Evolutionary conservation across 805 yeast genomes (phyloP).

Genomic region (Brettanomyces nanus): DNA sequence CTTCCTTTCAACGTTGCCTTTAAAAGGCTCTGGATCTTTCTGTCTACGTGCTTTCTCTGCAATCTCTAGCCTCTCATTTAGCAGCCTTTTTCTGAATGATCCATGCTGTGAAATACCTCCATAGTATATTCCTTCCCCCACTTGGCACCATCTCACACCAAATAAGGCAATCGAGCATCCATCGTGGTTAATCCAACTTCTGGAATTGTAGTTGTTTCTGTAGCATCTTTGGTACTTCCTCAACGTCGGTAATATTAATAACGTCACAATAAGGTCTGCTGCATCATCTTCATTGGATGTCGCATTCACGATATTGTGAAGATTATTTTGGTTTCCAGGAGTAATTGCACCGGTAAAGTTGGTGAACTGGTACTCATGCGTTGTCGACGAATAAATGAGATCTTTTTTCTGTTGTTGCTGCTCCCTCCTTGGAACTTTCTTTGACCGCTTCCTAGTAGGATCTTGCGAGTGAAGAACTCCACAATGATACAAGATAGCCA

Average conservation of each 20-base stretch:
- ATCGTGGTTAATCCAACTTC: slow-evolving; percentile 73
- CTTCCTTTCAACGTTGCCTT: not conserved
- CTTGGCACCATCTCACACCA: slow-evolving; percentile 40
- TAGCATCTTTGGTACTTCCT: slow-evolving; percentile 55
- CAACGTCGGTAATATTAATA: slow-evolving; percentile 62
- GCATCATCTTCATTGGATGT: slow-evolving; percentile 17
- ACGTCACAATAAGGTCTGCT: slow-evolving; percentile 49
- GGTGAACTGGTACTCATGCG: slow-evolving; percentile 10
- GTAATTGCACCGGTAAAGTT: slow-evolving; percentile 23
- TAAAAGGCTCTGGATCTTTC: slow-evolving; percentile 4
- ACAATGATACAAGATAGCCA: slow-evolving; percentile 65
- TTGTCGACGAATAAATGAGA: slow-evolving; percentile 7
- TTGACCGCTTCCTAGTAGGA: slow-evolving; percentile 13
- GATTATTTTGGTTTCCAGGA: slow-evolving; percentile 32
- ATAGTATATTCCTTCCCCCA: slow-evolving; percentile 8
- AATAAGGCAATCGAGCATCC: slow-evolving; percentile 69
- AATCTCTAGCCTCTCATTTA: slow-evolving; percentile 18
- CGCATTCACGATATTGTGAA: slow-evolving; percentile 25
- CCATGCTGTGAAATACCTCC: slow-evolving; percentile 14
- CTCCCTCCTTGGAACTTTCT: slow-evolving; percentile 13
- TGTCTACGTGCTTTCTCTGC: slow-evolving; percentile 4
- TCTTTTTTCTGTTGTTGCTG: slow-evolving; percentile 9
- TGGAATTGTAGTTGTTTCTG: slow-evolving; percentile 63
- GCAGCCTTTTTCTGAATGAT: slow-evolving; percentile 13
- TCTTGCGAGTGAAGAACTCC: slow-evolving; percentile 47